Base-by-base conservation (phyloP, 495 filamentous ascomycete genomes). In the Trichocladium antarcticum region DNA sequence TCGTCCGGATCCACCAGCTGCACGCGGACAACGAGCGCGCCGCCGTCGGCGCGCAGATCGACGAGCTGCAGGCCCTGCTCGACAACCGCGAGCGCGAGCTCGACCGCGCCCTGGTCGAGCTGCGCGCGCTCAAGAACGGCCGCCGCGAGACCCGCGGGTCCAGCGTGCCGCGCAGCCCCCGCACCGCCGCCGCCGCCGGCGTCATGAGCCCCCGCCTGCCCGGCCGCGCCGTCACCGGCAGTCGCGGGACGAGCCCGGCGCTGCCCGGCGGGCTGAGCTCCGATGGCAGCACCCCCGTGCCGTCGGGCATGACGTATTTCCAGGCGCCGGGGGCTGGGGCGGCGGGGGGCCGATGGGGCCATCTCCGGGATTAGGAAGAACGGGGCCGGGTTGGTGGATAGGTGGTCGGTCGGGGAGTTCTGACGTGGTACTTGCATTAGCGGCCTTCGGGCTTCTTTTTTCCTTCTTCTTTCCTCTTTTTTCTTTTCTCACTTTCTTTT, bases 21-120 rank as follows among this genome's bases (percentile, higher is more conserved):
- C 75, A 81, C 45, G 57, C 54, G 31, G 61, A 74, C 22, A 63
- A 56, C 16, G 61, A 70, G 37, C 46, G 55, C 14, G 51, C 55
- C 36, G 47, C 58, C 8, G 45, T 66, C 4, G 8, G 47, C 0
- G 55, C 56, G 9, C 57, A 70, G 46, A 49, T 82, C n/a, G 60
- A 59, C 14, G 74, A 83, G 44, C 61, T 80, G 12, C 75, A 79
- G 10, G 71, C 67, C n/a, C 55, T 79, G 1, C 58, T 83, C 12
- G 64, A 64, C 16, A 72, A 76, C 24, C 75, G 81, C 40, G 82
- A 87, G 50, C 68, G 75, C 0, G 82, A 84, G 47, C 65, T 85
- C 11, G 57, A 56, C 19, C 56, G 54, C 5, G 43, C 57, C 2
- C 64, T 48, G 28, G 64, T 68, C 3, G 66, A 74, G 47, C 59